Conservation (phyloP, 2,329 filamentous ascomycete genomes). For the Botrytis sinoallii region DNA sequence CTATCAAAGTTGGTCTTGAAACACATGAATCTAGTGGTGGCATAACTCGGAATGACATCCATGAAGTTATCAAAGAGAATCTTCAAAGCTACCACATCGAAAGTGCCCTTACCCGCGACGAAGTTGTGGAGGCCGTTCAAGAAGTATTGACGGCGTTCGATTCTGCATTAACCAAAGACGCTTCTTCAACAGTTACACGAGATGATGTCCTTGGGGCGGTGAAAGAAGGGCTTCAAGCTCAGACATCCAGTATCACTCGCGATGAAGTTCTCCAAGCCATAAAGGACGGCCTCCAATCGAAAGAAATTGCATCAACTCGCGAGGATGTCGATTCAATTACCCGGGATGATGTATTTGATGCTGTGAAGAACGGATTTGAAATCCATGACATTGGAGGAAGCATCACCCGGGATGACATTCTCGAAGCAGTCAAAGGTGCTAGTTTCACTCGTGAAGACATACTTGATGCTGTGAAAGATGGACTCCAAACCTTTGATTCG, state of each 20-base stretch:
- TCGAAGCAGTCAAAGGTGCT: conserved; percentile 61
- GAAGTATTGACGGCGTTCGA: conserved; percentile 86
- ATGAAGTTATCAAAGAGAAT: conserved; percentile 72
- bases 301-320: conserved; percentile 44
- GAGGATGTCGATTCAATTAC: conserved; percentile 46
- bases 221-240: conserved; percentile 78
- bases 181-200: conserved; percentile 63
- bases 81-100: conserved; percentile 64
- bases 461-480: conserved; percentile 61
- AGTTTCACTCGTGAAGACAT: conserved; percentile 62
- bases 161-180: conserved; percentile 62
- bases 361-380: conserved; percentile 59
- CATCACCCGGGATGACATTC: conserved; percentile 60
- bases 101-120: conserved; percentile 70
- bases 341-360: conserved; percentile 60
- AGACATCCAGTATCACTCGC: conserved; percentile 54
- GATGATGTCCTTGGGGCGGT: conserved; percentile 84
- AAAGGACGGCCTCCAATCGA: conserved; percentile 54
- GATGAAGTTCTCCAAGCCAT: conserved; percentile 60
- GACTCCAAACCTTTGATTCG: conserved; percentile 51
- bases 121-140: conserved; percentile 77
- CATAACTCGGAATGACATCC: conserved; percentile 77
- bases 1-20: conserved; percentile 78
- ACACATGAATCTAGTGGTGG: conserved; percentile 61
- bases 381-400: conserved; percentile 65